Percentiles rank a stretch among this genome's conserved stretches.
Evolutionary conservation across 2,329 filamentous ascomycete species (phyloP).

Genomic region (Domatiomyces catenatus): DNA sequence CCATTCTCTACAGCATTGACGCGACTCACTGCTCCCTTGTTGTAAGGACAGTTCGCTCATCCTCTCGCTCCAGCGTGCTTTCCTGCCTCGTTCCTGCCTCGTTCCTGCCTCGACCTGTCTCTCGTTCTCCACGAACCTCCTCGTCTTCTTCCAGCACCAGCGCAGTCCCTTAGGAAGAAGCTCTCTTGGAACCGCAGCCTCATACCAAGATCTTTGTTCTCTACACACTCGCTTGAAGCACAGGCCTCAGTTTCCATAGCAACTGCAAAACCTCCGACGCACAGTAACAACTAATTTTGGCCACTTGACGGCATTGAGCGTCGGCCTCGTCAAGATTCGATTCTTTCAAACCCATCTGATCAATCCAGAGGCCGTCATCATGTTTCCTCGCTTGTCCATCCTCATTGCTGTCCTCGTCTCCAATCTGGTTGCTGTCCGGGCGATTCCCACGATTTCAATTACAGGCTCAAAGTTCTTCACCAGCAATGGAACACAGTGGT

Average conservation of each 20-base stretch:
- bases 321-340: not conserved
- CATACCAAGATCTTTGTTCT: not conserved
- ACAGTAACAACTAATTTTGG: not conserved
- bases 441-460: constrained; percentile 41
- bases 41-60: not conserved
- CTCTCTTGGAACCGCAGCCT: not conserved
- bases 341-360: not conserved
- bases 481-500: constrained; percentile 66
- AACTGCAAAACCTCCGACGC: not conserved
- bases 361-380: not conserved
- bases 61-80: not conserved
- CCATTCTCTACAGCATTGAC: not conserved
- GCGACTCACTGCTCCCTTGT: not conserved
- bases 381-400: constrained; percentile 3
- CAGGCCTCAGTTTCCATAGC: not conserved
- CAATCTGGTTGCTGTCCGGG: constrained; percentile 22
- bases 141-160: not conserved
- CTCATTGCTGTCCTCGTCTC: constrained; percentile 7
- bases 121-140: not conserved
- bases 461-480: constrained; percentile 77
- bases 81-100: too few relatives aligned
- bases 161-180: not conserved
- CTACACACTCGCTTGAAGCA: not conserved
- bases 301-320: not conserved
- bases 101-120: not conserved